phyloP scores from a whole-genome alignment of 192 early-diverging fungal species.

The Coemansia sp. region DNA sequence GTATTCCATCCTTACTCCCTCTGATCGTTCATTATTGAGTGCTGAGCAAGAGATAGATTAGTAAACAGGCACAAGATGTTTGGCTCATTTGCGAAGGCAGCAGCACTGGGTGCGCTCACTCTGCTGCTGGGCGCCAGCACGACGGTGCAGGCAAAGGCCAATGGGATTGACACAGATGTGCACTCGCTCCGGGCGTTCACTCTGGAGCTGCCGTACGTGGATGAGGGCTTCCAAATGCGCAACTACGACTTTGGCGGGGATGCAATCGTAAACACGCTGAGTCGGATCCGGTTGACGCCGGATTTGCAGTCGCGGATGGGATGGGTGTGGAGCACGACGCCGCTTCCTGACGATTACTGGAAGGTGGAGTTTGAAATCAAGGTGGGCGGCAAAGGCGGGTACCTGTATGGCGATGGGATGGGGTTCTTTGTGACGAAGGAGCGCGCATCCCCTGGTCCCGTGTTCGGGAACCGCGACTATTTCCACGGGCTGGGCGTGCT shows the following conservation, averaged over 20 bases:
- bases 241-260: conserved; percentile 97
- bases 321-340: conserved; percentile 69
- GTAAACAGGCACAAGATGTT: conserved; percentile 18
- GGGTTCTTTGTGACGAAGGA: conserved; percentile 92
- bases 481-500: conserved; percentile 94
- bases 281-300: conserved; percentile 81
- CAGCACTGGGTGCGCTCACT: conserved; percentile 18
- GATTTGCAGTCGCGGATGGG: conserved; percentile 79
- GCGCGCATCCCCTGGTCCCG: conserved; percentile 67
- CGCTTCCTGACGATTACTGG: conserved; percentile 50
- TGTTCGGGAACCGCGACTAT: conserved; percentile 85
- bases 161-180: conserved; percentile 41
- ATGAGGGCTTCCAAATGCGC: conserved; percentile 76
- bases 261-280: conserved; percentile 84
- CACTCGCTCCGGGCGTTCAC: conserved; percentile 35
- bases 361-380: conserved; percentile 93
- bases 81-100: conserved; percentile 36
- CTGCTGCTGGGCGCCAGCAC: conserved; percentile 18
- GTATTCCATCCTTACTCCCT: neutral
- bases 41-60: neutral
- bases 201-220: conserved; percentile 52
- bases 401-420: conserved; percentile 93
- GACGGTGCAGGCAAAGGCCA: conserved; percentile 13
- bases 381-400: conserved; percentile 71
- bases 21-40: neutral